Evolutionary conservation across 495 filamentous ascomycete genomes (phyloP), one percentile per base, ranked within the genome.

Genomic region (Tuber melanosporum): DNA sequence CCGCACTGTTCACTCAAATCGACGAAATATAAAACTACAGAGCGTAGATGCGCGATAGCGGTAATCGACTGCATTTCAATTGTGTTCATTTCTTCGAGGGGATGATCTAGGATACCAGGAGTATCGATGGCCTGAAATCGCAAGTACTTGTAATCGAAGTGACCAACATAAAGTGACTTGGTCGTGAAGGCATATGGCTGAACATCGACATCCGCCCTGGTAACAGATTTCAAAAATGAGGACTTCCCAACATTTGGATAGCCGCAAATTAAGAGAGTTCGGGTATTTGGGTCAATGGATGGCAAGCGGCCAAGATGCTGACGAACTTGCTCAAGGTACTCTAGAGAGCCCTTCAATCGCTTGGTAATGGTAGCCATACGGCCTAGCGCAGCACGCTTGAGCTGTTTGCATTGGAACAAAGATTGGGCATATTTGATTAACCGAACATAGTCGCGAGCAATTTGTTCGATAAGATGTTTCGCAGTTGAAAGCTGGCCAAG

Each of bases 21-120:
- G 90, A 99, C 97, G 85, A 99, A 99, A 85, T 98, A 99, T 74
- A 97, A 87, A 75, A 98, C 94, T 41, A 94, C 94, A 44, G 93
- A 94, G 72, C 95, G 90, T 76, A 99, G 87, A 88, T 99, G 95
- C 69, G 95, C 95, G 85, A 99, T 96, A 15, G 95, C 95, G 19
- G 95, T 98, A 78, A 99, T 98, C 22, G 91, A 94, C 85, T 94
- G 95, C 94, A 98, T 98, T 85, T 99, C 96, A 84, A 99, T 99
- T 15, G 95, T 98, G 86, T 98, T 99, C 95, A 99, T 99, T 86
- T 99, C 95, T 85, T 98, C 96, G 15, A 99, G 88, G 20, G 95
- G 96, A 84, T 99, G 96, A 83, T 99, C 95, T 75, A 98, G 87
- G 84, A 99, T 97, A 85, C 95, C 95, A 19, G 95, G 95, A 79